These are phyloP conservation scores for Ceratobasidium sp. DNA, from an alignment of 1,284 basidiomycete genomes.

Conservation along the genomic window DNA sequence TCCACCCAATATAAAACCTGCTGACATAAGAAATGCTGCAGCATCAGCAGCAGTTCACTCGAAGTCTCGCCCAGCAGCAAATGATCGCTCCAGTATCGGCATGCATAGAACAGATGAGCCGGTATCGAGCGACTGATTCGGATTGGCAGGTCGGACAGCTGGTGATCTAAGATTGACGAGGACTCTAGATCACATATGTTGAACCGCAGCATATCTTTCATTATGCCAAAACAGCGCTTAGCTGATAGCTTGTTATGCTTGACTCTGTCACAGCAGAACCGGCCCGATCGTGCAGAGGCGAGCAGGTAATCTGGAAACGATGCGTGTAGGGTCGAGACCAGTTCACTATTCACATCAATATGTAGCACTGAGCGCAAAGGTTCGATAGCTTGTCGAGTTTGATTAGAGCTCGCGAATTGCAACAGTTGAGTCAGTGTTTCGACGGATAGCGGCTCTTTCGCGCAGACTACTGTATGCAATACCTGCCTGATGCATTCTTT, in stretches of 20 bases:
- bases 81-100: conserved; percentile 2
- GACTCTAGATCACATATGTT: conserved; percentile 15
- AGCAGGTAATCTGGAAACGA: conserved; percentile 14
- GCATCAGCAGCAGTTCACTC: too few species aligned
- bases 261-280: background rate
- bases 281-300: background rate
- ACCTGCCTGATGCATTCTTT: background rate
- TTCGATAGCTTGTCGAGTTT: background rate
- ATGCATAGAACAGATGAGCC: background rate
- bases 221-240: background rate
- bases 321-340: background rate
- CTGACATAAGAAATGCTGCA: too few species aligned
- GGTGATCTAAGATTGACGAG: background rate
- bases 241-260: background rate
- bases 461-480: background rate
- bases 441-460: background rate
- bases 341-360: background rate
- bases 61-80: too few species aligned
- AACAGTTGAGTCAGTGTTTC: background rate
- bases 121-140: background rate
- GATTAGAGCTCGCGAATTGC: background rate
- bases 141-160: background rate
- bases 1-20: too few species aligned
- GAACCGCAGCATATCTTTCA: background rate
- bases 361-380: background rate